Evolutionary conservation across 2,329 filamentous ascomycete genomes (phyloP), one percentile per base, ranked within the genome.

Genomic region (Fusarium praegraminearum): DNA sequence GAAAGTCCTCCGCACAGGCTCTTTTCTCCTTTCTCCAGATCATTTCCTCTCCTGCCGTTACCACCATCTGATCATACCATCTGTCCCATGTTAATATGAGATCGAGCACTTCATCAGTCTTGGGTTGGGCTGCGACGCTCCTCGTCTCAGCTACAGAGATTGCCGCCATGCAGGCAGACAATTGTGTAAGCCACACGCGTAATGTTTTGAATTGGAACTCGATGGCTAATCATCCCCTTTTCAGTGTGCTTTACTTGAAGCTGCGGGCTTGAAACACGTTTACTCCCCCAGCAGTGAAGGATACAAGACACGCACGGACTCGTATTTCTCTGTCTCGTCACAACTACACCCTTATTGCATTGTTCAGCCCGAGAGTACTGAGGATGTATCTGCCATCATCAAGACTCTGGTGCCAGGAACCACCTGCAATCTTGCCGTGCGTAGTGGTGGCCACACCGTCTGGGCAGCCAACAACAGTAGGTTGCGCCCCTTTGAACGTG

Each of bases 321-420:
- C 72, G 15, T 76, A 75, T 57, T 76, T 73, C 24, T 76, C 73
- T 6, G 51, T 71, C 22, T 71, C 65, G 24, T 67, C 70, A 3
- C 67, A 64, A 7, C 38, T 74, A 24, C 38, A 61, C 1, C 70
- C 75, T 2, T 72, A 65, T n/a, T 76, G 73, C 11, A 74, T 77
- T n/a, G 71, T 76, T 18, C 67, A 68, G 45, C 73, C 75, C 6
- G 51, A 51, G 26, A 64, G 46, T 4, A 54, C 72, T 3, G 60
- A 71, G 24, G 65, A 76, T 22, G 71, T 76, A 0, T 66, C 73
- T 77, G 12, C 22, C 9, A 63, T 63, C n/a, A 16, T 63, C 13
- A 63, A 62, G 41, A 57, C 57, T 6, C 41, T 63, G 12, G 24
- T 44, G 1, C 12, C 33, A 2, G 11, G 43, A 8, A 44, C 24